phyloP scores from a whole-genome alignment of 768 basidiomycete genomes.

The Imleria badia region DNA sequence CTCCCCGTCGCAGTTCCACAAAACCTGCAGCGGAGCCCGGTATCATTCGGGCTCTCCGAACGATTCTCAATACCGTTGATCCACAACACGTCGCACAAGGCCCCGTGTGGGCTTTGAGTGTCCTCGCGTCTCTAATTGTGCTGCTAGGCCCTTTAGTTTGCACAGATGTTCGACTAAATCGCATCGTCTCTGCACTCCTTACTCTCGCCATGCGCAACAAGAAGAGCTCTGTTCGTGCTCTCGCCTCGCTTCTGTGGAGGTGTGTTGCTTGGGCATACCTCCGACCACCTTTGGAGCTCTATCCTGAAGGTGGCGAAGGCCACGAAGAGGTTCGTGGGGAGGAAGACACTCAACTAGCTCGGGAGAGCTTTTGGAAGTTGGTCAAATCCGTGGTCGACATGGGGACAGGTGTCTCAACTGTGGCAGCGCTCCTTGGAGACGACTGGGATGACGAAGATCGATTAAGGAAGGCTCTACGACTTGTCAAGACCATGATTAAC shows the following conservation, averaged over 20 bases:
- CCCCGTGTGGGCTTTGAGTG: slow-evolving; percentile 74
- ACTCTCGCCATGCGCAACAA: slow-evolving; percentile 57
- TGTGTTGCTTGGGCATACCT: slow-evolving; percentile 64
- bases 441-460: slow-evolving; percentile 39
- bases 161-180: slow-evolving; percentile 42
- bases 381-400: slow-evolving; percentile 55
- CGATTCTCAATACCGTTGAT: slow-evolving; percentile 54
- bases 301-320: slow-evolving; percentile 26
- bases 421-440: slow-evolving; percentile 53
- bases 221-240: slow-evolving; percentile 61
- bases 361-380: slow-evolving; percentile 47
- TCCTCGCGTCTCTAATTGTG: slow-evolving; percentile 63
- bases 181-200: slow-evolving; percentile 50
- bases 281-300: slow-evolving; percentile 42
- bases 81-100: slow-evolving; percentile 67
- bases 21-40: slow-evolving; percentile 42
- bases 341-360: slow-evolving; percentile 28
- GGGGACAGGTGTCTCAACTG: slow-evolving; percentile 55
- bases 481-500: slow-evolving; percentile 57
- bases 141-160: slow-evolving; percentile 60
- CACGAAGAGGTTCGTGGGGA: slow-evolving; percentile 15
- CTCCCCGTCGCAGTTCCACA: slow-evolving; percentile 38
- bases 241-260: slow-evolving; percentile 67
- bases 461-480: slow-evolving; percentile 45
- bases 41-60: slow-evolving; percentile 66